phyloP scores from a whole-genome alignment of 257 asterid species.

The Solanum neorickii region DNA sequence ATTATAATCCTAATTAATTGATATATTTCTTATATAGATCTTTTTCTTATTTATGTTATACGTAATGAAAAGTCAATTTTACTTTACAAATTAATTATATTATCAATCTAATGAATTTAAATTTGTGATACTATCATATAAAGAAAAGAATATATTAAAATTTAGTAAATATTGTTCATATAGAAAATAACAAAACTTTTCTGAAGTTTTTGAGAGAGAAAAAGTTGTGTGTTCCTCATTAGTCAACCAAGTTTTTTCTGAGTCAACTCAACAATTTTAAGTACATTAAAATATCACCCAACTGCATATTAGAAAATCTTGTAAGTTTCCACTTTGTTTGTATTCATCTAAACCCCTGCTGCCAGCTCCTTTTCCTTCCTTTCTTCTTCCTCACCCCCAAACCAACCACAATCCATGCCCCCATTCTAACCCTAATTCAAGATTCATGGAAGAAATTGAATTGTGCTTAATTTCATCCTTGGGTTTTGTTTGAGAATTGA shows the following conservation, averaged over 20 bases:
- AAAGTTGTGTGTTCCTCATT: not conserved
- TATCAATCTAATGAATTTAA: not conserved
- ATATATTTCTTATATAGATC: not conserved
- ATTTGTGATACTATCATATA: not conserved
- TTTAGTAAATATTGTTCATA: not conserved
- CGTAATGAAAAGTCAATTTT: not conserved
- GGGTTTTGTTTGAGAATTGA: not conserved
- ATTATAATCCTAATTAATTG: not conserved
- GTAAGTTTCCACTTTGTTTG: conserved; percentile 6
- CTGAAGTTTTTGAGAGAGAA: not conserved
- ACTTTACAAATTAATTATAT: not conserved
- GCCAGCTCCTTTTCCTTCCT: conserved; percentile 6
- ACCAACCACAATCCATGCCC: not conserved
- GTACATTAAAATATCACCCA: not conserved
- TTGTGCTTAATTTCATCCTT: not conserved
- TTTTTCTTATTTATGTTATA: not conserved
- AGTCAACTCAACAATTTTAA: not conserved
- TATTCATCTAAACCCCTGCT: not conserved
- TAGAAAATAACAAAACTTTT: not conserved
- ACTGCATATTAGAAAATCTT: not conserved
- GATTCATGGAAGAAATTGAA: not conserved
- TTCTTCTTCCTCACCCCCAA: not conserved
- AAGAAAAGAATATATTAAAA: not conserved
- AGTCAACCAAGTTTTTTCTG: not conserved
- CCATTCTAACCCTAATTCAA: not conserved